Base-by-base conservation (phyloP, 1,139 yeast genomes). In the Hyphopichia buzzinii region DNA sequence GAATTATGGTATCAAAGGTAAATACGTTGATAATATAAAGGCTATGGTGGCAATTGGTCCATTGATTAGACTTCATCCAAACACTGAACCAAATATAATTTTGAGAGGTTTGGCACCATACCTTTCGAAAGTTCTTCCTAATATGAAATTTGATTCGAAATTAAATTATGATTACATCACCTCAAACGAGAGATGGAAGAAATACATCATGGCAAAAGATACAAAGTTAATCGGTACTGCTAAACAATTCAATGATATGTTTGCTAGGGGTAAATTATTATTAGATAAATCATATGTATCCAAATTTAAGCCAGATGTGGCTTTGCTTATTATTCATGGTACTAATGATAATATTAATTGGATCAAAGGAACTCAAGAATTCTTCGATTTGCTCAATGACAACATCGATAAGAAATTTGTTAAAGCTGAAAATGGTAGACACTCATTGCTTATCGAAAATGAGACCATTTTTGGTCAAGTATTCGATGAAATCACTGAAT, bases 1-100 rank as follows among this genome's bases (percentile, higher is more conserved):
- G 43, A 86, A 82, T 59, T 90, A 90, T 57, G 86, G 81, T 12
- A 73, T 83, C 36, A 63, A 65, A 32, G 97, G 97, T 3, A 74
- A 67, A 43, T 57, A 76, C 55, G 67, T 70, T 32, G 74, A 78
- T 26, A 51, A 69, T 19, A 49, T 90, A 35, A 65, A 68, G 33
- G 84, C 83, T 0, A 76, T 77, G 40, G 62, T 81, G 31, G 79
- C 77, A 2, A 66, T 76, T 26, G 90, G 84, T 1, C 97, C 97
- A 1, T 68, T 84, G 52, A 67, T 89, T 29, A 52, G 59, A 25
- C 62, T 84, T 36, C 85, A 82, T 50, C 64, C 80, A 61, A 46
- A 73, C 19, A 72, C 90, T 0, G 61, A 67, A 34, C 92, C 94
- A 8, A 72, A 74, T 41, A 47, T 66, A 31, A 17, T 78, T 2